Conservation (phyloP, 2,329 filamentous ascomycete species). For the Westerdykella ornata region DNA sequence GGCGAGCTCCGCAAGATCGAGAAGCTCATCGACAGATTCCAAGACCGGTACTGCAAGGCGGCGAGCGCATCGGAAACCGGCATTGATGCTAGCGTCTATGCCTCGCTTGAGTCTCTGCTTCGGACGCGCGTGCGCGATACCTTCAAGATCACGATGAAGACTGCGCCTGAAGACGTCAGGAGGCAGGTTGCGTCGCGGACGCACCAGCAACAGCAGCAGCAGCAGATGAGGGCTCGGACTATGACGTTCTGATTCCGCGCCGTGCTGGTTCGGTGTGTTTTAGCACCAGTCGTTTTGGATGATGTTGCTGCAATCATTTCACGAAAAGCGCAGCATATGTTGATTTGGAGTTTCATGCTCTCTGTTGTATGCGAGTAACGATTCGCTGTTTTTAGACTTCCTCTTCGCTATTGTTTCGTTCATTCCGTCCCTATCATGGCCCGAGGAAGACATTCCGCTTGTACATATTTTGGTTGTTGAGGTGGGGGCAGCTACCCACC, state of each 20-base stretch:
- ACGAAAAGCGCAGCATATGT: background rate
- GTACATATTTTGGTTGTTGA: no score
- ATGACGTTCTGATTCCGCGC: slow-evolving; percentile 19
- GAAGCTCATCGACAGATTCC: slow-evolving; percentile 35
- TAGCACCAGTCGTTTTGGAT: slow-evolving; percentile 2
- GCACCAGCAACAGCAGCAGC: slow-evolving; percentile 11
- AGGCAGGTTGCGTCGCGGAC: slow-evolving; percentile 27
- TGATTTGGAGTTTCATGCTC: background rate
- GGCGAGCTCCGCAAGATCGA: slow-evolving; percentile 31
- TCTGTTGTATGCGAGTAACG: background rate
- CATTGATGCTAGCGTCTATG: slow-evolving; percentile 27
- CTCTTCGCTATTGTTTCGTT: background rate
- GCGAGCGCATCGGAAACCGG: slow-evolving; percentile 18
- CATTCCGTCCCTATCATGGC: no score
- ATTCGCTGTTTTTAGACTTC: background rate
- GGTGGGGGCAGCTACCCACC: no score
- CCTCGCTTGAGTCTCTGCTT: slow-evolving; percentile 25
- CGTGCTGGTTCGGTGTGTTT: slow-evolving; percentile 2
- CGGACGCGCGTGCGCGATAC: slow-evolving; percentile 33
- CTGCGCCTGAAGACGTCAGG: slow-evolving; percentile 31
- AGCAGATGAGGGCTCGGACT: slow-evolving; percentile 15
- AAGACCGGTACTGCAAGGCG: slow-evolving; percentile 29
- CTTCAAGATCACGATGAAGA: slow-evolving; percentile 34
- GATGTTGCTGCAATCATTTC: background rate
- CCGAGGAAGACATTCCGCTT: no score